These are phyloP conservation scores for Xylaria multiplex DNA, from an alignment of 2,329 filamentous ascomycete species.

Conservation along the genomic window DNA sequence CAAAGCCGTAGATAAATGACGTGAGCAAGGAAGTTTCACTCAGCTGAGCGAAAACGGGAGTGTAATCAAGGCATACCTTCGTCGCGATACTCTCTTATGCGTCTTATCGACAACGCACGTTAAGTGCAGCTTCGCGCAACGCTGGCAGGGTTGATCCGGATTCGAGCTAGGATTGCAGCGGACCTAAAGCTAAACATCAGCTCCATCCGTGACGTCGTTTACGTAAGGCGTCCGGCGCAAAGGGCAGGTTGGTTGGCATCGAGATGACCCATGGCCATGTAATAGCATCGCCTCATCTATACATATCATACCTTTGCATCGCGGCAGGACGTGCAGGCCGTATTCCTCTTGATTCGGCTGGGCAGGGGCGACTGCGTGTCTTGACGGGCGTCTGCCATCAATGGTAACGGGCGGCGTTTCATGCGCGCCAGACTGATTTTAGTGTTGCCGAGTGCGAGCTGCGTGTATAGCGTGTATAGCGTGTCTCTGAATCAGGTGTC, in stretches of 20 bases:
- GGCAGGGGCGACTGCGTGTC: slow-evolving; percentile 37
- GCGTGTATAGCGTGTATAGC: slow-evolving; percentile 2
- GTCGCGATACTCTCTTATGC: slow-evolving; percentile 49
- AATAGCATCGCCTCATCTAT: no score
- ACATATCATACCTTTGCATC: slow-evolving; percentile 47
- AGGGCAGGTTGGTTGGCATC: no score
- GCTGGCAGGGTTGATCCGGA: slow-evolving; percentile 46
- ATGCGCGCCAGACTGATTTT: slow-evolving; percentile 29
- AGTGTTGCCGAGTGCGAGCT: slow-evolving; percentile 20
- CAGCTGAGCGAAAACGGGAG: neutral
- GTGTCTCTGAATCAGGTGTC: neutral
- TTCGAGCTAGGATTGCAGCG: slow-evolving; percentile 48
- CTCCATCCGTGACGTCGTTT: neutral
- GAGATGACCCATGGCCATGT: no score
- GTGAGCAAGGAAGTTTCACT: neutral
- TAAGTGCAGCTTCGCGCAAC: slow-evolving; percentile 46
- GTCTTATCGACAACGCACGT: slow-evolving; percentile 48
- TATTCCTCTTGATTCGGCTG: slow-evolving; percentile 49
- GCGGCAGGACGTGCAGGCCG: slow-evolving; percentile 49
- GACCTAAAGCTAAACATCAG: slow-evolving; percentile 40
- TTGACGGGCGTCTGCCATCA: slow-evolving; percentile 43
- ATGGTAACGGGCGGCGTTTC: slow-evolving; percentile 37
- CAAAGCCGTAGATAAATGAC: neutral
- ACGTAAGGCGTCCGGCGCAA: neutral
- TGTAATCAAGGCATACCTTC: slow-evolving; percentile 42